A percentile compares a stretch with the other conserved stretches of the same genome.
phyloP scores from a whole-genome alignment of 2,329 filamentous ascomycete genomes.

The Pyrenochaeta sp. region DNA sequence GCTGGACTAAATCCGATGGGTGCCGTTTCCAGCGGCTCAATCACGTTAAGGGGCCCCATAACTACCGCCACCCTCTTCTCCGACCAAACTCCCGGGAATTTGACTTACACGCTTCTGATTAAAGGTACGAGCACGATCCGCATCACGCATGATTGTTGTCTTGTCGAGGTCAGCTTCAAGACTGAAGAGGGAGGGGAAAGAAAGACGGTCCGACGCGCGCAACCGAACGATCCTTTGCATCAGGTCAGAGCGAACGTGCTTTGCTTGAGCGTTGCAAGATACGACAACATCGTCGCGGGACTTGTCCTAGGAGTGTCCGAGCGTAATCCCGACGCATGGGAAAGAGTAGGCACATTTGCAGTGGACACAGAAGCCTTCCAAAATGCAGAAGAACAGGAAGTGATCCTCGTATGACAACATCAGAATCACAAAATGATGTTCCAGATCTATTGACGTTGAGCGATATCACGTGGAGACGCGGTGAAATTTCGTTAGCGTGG shows the following conservation, averaged over 20 bases:
- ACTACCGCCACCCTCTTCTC: slow-evolving; percentile 26
- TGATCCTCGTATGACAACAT: slow-evolving; percentile 25
- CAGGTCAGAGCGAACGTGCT: slow-evolving; percentile 34
- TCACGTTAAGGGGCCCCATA: slow-evolving; percentile 34
- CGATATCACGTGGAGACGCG: slow-evolving; percentile 17
- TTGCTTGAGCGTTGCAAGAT: slow-evolving; percentile 37
- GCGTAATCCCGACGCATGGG: slow-evolving; percentile 17
- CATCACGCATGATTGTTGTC: slow-evolving; percentile 39
- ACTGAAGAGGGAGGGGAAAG: slow-evolving; percentile 3
- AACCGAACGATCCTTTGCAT: slow-evolving; percentile 12
- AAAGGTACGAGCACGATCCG: slow-evolving; percentile 37
- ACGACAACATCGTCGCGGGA: slow-evolving; percentile 36
- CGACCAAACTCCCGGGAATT: slow-evolving; percentile 18
- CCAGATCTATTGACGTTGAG: slow-evolving; percentile 16
- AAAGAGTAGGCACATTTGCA: slow-evolving; percentile 43
- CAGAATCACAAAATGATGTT: not conserved
- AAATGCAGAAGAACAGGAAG: slow-evolving; percentile 27
- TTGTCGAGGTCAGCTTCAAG: slow-evolving; percentile 22
- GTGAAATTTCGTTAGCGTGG: slow-evolving; percentile 28
- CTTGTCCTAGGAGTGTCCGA: slow-evolving; percentile 37
- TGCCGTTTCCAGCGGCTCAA: slow-evolving; percentile 30
- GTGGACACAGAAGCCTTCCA: slow-evolving; percentile 32
- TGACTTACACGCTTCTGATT: slow-evolving; percentile 36
- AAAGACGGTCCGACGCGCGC: slow-evolving; percentile 35
- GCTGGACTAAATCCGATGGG: slow-evolving; percentile 41